A percentile compares a stretch with the other conserved stretches of the same genome.
phyloP scores from a whole-genome alignment of 176 grass and related monocot genomes.

The Juncus effusus region DNA sequence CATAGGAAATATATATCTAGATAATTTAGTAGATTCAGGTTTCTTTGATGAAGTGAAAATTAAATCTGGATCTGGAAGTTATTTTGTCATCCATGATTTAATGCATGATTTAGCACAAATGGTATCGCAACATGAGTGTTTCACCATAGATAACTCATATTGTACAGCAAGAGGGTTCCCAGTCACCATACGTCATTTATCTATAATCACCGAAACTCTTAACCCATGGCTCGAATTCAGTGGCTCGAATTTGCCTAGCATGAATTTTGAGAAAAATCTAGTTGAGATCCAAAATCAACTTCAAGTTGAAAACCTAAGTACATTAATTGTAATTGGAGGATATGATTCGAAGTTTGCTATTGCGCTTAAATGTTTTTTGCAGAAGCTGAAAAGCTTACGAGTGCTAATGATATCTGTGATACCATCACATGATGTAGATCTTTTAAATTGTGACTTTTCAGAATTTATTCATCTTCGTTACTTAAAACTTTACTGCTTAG shows the following conservation, averaged over 20 bases:
- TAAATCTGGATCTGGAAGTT: neutral
- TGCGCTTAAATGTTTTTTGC: no score
- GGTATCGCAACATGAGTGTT: conserved; percentile 19
- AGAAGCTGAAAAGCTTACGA: neutral
- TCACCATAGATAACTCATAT: neutral
- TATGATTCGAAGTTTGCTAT: neutral
- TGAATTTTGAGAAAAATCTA: conserved; percentile 23
- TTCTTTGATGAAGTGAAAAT: conserved; percentile 17
- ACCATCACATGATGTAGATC: neutral
- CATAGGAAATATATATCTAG: conserved; percentile 25
- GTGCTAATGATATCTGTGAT: neutral
- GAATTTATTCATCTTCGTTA: conserved; percentile 25
- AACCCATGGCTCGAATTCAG: neutral
- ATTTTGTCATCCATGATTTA: conserved; percentile 29
- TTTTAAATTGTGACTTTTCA: neutral
- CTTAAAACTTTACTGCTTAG: conserved; percentile 2
- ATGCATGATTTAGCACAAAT: conserved; percentile 28
- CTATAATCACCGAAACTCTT: neutral
- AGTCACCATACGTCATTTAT: conserved; percentile 21
- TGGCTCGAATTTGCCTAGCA: neutral
- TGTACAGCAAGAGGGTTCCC: neutral
- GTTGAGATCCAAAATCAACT: neutral
- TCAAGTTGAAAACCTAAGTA: conserved; percentile 21
- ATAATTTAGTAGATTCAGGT: conserved; percentile 17
- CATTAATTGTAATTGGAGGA: conserved; percentile 3